Conservation (phyloP, 2,329 filamentous ascomycete genomes). For the Ophiostoma populinum region DNA sequence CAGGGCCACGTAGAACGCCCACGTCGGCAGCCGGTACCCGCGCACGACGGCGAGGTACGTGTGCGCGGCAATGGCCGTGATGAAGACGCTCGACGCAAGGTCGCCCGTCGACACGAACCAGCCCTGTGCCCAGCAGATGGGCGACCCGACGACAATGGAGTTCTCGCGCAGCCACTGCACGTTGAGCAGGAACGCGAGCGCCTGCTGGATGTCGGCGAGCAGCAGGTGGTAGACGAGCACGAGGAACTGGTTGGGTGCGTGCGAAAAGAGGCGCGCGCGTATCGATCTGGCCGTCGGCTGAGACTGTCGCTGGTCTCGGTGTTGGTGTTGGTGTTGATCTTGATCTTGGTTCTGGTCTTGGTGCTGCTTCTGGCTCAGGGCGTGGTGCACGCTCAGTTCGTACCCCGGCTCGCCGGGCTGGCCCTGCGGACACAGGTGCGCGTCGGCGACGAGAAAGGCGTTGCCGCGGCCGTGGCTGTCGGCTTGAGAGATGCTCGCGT, state of each 20-base stretch:
- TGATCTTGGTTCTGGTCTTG: constrained; percentile 3
- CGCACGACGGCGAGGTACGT: constrained; percentile 47
- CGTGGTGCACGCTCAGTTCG: too few species aligned
- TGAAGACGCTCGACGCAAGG: constrained; percentile 48
- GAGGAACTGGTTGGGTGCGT: constrained; percentile 50
- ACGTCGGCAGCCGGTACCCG: constrained; percentile 32
- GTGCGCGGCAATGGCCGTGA: constrained; percentile 46
- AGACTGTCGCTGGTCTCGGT: too few species aligned
- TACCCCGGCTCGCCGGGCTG: constrained; percentile 5
- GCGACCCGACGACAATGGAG: constrained; percentile 33
- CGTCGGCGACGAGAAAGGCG: constrained; percentile 15
- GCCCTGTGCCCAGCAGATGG: constrained; percentile 46
- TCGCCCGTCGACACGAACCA: constrained; percentile 52
- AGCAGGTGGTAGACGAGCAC: constrained; percentile 53
- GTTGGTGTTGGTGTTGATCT: too few species aligned
- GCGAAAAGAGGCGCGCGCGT: too few species aligned
- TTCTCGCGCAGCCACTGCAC: constrained; percentile 37
- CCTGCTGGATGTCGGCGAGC: constrained; percentile 50
- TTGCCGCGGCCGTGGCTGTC: constrained; percentile 19
- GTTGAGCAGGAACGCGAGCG: constrained; percentile 45
- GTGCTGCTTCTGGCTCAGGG: too few species aligned
- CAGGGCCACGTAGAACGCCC: constrained; percentile 31
- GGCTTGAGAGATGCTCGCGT: neutral
- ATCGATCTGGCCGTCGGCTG: too few species aligned
- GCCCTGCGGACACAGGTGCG: constrained; percentile 12